These are phyloP conservation scores for Grosmannia clavigera DNA, from an alignment of 2,329 filamentous ascomycete species.

Conservation along the genomic window DNA sequence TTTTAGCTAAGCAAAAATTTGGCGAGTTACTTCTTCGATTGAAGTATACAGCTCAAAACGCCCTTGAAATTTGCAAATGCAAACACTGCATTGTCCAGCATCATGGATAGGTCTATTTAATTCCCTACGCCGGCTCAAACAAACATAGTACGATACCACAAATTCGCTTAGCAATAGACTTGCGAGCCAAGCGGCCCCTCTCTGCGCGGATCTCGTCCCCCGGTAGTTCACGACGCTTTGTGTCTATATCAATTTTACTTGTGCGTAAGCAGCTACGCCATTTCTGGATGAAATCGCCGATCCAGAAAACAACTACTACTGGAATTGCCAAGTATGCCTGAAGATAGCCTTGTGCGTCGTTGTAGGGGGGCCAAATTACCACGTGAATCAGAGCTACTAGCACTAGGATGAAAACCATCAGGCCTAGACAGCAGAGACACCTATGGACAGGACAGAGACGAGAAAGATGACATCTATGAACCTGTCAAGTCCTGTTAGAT, in stretches of 20 bases:
- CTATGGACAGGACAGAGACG: conserved; percentile 45
- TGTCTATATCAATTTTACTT: conserved; percentile 54
- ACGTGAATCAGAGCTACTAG: conserved; percentile 40
- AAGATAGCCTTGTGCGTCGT: conserved; percentile 36
- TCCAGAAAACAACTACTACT: conserved; percentile 41
- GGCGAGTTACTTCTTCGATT: no score
- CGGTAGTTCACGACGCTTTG: conserved; percentile 48
- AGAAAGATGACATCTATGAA: conserved; percentile 50
- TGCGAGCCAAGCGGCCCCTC: conserved; percentile 7
- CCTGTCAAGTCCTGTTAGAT: conserved; percentile 36
- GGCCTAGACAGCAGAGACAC: conserved; percentile 47
- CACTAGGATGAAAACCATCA: conserved; percentile 43
- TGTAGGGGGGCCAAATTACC: conserved; percentile 25
- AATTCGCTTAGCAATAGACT: conserved; percentile 7
- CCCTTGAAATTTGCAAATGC: no score
- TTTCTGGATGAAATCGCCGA: conserved; percentile 51
- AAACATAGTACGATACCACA: neutral
- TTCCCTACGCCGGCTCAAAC: no score
- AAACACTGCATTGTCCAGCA: no score
- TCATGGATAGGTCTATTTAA: no score
- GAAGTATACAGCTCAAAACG: no score
- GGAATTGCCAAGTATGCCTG: conserved; percentile 39
- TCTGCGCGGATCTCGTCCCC: conserved; percentile 31
- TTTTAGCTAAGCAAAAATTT: no score
- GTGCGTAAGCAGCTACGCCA: conserved; percentile 42